Evolutionary conservation across 441 rosid genomes (phyloP), one percentile per base, ranked within the genome.

Genomic region (Kokia cookei): DNA sequence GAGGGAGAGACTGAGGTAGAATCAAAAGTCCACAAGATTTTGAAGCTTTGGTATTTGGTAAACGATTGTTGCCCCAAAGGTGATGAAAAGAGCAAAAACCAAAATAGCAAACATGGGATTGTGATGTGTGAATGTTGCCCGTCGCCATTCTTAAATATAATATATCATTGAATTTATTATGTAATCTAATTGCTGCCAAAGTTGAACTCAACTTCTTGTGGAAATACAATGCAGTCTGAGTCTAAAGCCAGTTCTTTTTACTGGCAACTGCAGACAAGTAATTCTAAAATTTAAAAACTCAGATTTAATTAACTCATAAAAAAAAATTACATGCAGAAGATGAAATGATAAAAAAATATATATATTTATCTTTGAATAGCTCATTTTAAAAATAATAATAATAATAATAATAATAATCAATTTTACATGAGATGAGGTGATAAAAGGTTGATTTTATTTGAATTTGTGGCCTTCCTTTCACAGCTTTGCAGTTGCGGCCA

Each of bases 1-100:
- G 71, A 86, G 51, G 74, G 99, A 88, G 83, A 86, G 59, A 29
- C 47, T 47, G 48, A 72, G 61, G 3, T 72, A 68, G 74, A 43
- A 45, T n/a, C 12, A 2, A 5, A 32, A 32, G 37, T 32, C 37
- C 35, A 29, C 35, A 4, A 29, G 37, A 32, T 32, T 32, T 32
- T 32, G 37, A 32, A 32, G 37, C 37, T 32, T 32, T 32, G 37
- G 37, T 32, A 32, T 32, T 32, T 32, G 37, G 37, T 32, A 32
- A 32, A 32, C 5, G 37, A 10, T 59, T 12, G 26, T 45, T 45
- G 50, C 0, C 50, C 50, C 13, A 45, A 45, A 3, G 50, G 55
- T 51, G 7, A 51, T 7, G 57, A 5, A 51, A 51, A 4, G 22
- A 22, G 13, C 29, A 55, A 22, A 53, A 13, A 29, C 42, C 65